Conservation (phyloP, 805 yeast genomes). For the Zygosaccharomyces bailii region DNA sequence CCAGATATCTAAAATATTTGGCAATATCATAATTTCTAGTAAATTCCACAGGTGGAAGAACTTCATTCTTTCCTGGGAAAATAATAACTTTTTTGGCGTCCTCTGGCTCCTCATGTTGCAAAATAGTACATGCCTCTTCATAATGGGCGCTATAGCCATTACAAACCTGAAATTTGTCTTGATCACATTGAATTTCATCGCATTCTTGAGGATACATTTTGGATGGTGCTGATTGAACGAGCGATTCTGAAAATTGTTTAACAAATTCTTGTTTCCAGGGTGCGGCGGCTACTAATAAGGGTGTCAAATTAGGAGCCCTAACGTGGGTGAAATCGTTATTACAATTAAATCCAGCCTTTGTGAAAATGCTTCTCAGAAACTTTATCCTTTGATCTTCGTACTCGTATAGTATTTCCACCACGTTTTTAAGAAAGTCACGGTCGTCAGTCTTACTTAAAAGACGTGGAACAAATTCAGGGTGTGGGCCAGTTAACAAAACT, state of each 20-base stretch:
- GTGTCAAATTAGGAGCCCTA: slow-evolving; percentile 64
- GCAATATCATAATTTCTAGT: slow-evolving; percentile 74
- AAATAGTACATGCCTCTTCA: slow-evolving; percentile 11
- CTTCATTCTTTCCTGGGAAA: slow-evolving; percentile 39
- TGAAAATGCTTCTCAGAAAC: slow-evolving; percentile 57
- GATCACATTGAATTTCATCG: slow-evolving; percentile 43
- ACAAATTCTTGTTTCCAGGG: slow-evolving; percentile 14
- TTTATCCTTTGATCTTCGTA: slow-evolving; percentile 47
- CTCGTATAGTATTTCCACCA: slow-evolving; percentile 42
- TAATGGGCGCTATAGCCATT: slow-evolving; percentile 20
- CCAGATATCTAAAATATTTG: slow-evolving; percentile 45
- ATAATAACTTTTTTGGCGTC: slow-evolving; percentile 52
- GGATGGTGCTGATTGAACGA: slow-evolving; percentile 14
- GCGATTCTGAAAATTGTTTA: slow-evolving; percentile 16
- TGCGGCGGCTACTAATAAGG: slow-evolving; percentile 47
- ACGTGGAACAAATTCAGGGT: slow-evolving; percentile 78
- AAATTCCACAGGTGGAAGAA: slow-evolving; percentile 46
- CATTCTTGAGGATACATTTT: slow-evolving; percentile 41
- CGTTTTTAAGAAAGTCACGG: slow-evolving; percentile 32
- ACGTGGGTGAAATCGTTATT: slow-evolving; percentile 53
- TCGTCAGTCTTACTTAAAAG: slow-evolving; percentile 40
- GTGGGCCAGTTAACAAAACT: slow-evolving; percentile 78
- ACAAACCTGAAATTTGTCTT: slow-evolving; percentile 21
- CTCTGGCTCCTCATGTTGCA: slow-evolving; percentile 48
- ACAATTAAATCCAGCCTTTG: slow-evolving; percentile 56